Percentiles rank a stretch among this genome's conserved stretches.
Conservation (phyloP, 352 stramenopile species). For the Phytophthora ohioensis region DNA sequence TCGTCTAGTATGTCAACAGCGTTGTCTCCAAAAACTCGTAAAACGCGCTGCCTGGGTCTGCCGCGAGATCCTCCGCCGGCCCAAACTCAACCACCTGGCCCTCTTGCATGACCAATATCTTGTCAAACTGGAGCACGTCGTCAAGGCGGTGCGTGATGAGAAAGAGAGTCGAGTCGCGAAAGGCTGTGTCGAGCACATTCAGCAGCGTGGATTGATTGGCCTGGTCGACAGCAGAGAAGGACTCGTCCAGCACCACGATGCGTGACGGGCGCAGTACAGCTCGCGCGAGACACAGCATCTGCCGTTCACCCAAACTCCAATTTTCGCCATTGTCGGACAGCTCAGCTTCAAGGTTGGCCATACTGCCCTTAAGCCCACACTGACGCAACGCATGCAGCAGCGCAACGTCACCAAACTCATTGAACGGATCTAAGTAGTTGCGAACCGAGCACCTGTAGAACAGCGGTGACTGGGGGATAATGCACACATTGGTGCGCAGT, state of each 20-base stretch:
- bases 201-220: slow-evolving; percentile 71
- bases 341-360: slow-evolving; percentile 43
- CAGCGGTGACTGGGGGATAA: slow-evolving; percentile 93
- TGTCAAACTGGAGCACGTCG: slow-evolving; percentile 69
- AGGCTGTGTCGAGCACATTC: slow-evolving; percentile 87
- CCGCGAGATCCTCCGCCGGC: slow-evolving; percentile 49
- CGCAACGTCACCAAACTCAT: slow-evolving; percentile 67
- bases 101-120: slow-evolving; percentile 50
- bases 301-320: slow-evolving; percentile 95
- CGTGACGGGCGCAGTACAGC: slow-evolving; percentile 91
- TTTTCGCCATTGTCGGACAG: slow-evolving; percentile 94
- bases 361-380: slow-evolving; percentile 49
- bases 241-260: slow-evolving; percentile 92
- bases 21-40: slow-evolving; percentile 65
- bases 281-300: slow-evolving; percentile 96
- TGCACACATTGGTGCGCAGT: slow-evolving; percentile 59
- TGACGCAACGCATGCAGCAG: slow-evolving; percentile 55
- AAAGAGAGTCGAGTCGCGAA: slow-evolving; percentile 94
- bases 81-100: slow-evolving; percentile 50
- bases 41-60: slow-evolving; percentile 47
- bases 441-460: slow-evolving; percentile 93
- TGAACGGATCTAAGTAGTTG: slow-evolving; percentile 94
- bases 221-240: slow-evolving; percentile 73
- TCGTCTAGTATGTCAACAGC: slow-evolving; percentile 42
- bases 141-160: slow-evolving; percentile 98